Evolutionary conservation across 257 asterid genomes (phyloP).

Genomic region (Petunia secreta): DNA sequence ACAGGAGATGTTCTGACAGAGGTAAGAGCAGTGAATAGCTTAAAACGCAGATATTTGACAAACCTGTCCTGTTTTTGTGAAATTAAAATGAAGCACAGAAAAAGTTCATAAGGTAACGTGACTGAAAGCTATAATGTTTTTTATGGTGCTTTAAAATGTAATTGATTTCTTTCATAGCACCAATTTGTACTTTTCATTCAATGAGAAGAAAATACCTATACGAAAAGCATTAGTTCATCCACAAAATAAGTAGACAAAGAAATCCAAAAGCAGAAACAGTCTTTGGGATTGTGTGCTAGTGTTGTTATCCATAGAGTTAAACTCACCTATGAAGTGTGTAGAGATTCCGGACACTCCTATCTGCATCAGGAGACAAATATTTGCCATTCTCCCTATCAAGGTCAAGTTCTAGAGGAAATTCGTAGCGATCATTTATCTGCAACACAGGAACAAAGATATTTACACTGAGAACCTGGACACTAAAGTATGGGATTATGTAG

Average conservation of each 20-base stretch:
- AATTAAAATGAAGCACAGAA: not conserved
- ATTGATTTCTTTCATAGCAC: not conserved
- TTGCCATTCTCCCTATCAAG: conserved; percentile 90
- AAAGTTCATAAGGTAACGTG: not conserved
- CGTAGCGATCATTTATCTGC: conserved; percentile 98
- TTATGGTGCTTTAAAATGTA: not conserved
- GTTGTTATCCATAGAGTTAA: conserved; percentile 20
- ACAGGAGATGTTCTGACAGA: not conserved
- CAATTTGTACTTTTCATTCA: conserved; percentile 13
- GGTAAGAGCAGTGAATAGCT: conserved; percentile 15
- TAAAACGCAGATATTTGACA: conserved; percentile 1
- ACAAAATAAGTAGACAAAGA: not conserved
- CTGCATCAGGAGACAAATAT: conserved; percentile 93
- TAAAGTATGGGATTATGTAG: not conserved
- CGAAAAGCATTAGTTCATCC: conserved; percentile 9
- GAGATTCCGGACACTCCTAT: conserved; percentile 88
- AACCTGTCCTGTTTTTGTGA: not conserved
- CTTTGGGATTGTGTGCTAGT: not conserved
- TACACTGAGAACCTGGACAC: not conserved
- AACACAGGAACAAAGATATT: conserved; percentile 33
- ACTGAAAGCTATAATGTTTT: not conserved
- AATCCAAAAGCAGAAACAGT: not conserved
- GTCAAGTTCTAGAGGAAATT: conserved; percentile 95
- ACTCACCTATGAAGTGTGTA: conserved; percentile 90
- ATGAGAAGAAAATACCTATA: not conserved